A percentile compares a stretch with the other conserved stretches of the same genome.
Evolutionary conservation across 1,139 yeast species (phyloP).

Genomic region (Pichia terricola): DNA sequence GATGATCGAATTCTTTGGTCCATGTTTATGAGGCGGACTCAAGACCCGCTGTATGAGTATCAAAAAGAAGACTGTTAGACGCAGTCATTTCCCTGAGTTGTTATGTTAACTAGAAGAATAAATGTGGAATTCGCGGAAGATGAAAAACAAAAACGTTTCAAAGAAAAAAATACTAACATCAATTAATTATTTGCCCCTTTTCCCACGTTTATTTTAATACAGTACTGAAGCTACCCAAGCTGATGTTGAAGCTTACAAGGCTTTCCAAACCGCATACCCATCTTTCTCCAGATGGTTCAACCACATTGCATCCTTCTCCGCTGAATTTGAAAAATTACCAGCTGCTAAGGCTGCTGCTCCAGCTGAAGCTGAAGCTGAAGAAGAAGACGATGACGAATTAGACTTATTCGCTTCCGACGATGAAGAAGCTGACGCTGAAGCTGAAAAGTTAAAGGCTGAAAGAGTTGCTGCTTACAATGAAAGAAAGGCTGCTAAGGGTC

Average conservation of each 20-base stretch:
- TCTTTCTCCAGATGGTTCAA: slow-evolving; percentile 96
- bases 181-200: too few relatives aligned
- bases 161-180: too few relatives aligned
- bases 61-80: slow-evolving; percentile 28
- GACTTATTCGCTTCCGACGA: slow-evolving; percentile 94
- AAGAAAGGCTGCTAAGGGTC: slow-evolving; percentile 94
- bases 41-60: slow-evolving; percentile 93
- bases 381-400: slow-evolving; percentile 71
- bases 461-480: slow-evolving; percentile 97
- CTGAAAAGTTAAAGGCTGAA: slow-evolving; percentile 93
- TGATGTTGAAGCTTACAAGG: slow-evolving; percentile 88
- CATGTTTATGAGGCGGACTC: slow-evolving; percentile 93
- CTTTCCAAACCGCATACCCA: slow-evolving; percentile 91
- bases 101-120: too few relatives aligned
- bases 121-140: too few relatives aligned
- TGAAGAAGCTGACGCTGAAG: slow-evolving; percentile 91
- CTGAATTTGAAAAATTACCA: slow-evolving; percentile 77
- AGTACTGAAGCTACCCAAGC: slow-evolving; percentile 90
- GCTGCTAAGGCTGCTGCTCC: slow-evolving; percentile 56
- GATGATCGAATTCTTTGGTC: slow-evolving; percentile 77
- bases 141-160: too few relatives aligned
- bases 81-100: slow-evolving; percentile 9
- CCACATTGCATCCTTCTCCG: slow-evolving; percentile 90
- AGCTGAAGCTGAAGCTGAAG: slow-evolving; percentile 38
- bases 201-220: slow-evolving; percentile 3